phyloP scores from a whole-genome alignment of 805 yeast genomes.

The Saccharomycopsis malanga region DNA sequence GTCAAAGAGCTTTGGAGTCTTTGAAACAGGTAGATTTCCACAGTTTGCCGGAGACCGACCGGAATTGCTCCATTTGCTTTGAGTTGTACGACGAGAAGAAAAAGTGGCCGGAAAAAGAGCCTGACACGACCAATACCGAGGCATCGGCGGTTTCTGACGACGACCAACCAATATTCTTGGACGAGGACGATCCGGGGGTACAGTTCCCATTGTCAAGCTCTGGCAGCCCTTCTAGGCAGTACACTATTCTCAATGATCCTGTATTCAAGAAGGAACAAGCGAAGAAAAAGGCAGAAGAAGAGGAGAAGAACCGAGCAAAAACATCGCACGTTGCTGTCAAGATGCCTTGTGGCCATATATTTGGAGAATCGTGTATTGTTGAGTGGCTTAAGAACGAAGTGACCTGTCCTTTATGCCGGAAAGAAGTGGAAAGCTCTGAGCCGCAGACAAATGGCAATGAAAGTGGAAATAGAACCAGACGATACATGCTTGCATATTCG shows the following conservation, averaged over 20 bases:
- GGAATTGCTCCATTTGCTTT: constrained; percentile 21
- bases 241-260: constrained; percentile 8
- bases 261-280: constrained; percentile 2
- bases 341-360: constrained; percentile 81
- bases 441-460: background rate
- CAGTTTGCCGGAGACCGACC: constrained; percentile 12
- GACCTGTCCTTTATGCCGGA: constrained; percentile 75
- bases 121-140: background rate
- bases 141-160: background rate
- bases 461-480: background rate
- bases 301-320: background rate
- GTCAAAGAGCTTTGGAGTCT: constrained; percentile 17
- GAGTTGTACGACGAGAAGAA: constrained; percentile 10
- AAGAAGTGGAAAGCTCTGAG: constrained; percentile 17
- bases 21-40: constrained; percentile 10
- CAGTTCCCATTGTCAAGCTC: constrained; percentile 5
- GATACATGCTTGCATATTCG: constrained; percentile 5
- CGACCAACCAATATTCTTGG: constrained; percentile 4
- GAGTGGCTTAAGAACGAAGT: constrained; percentile 75
- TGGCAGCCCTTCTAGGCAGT: background rate
- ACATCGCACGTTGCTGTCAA: constrained; percentile 53
- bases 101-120: background rate
- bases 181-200: constrained; percentile 15
- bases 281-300: constrained; percentile 4
- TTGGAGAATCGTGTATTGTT: constrained; percentile 77